Conservation (phyloP, 2,329 filamentous ascomycete species). For the Hypoxylon sp. region DNA sequence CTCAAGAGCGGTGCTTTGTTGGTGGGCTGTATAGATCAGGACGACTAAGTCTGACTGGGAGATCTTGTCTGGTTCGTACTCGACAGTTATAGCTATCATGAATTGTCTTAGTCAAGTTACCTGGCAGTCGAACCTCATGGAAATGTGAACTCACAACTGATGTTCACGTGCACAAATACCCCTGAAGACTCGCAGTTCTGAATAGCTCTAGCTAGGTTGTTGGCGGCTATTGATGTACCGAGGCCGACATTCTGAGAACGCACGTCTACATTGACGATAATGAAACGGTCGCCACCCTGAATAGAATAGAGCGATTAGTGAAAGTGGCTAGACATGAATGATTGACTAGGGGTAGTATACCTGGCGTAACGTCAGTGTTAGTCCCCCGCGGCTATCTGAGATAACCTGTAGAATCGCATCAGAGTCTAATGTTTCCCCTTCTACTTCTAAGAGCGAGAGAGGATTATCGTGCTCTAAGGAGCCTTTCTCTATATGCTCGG, state of each 20-base stretch:
- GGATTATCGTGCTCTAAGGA: neutral
- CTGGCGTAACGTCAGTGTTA: conserved; percentile 43
- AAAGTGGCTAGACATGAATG: neutral
- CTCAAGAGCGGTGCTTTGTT: conserved; percentile 37
- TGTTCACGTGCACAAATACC: conserved; percentile 35
- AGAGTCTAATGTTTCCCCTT: conserved; percentile 17
- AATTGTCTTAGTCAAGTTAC: conserved; percentile 4
- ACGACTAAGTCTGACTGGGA: conserved; percentile 29
- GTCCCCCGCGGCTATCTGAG: conserved; percentile 43
- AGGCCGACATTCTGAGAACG: conserved; percentile 36
- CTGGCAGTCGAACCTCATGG: too few relatives aligned
- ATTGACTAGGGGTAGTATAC: conserved; percentile 11
- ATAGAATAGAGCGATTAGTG: neutral
- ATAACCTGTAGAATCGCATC: conserved; percentile 38
- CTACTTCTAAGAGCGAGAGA: conserved; percentile 12
- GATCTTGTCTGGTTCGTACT: conserved; percentile 37
- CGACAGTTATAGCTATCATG: conserved; percentile 36
- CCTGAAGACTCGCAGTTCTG: conserved; percentile 13
- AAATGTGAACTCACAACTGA: conserved; percentile 33
- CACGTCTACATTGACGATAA: conserved; percentile 39
- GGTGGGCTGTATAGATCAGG: conserved; percentile 37
- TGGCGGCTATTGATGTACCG: conserved; percentile 33
- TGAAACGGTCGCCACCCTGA: conserved; percentile 42
- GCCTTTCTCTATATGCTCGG: conserved; percentile 24
- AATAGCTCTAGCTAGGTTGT: conserved; percentile 31